Conservation (phyloP, 2,329 filamentous ascomycete genomes). For the Monosporascus sp. region DNA sequence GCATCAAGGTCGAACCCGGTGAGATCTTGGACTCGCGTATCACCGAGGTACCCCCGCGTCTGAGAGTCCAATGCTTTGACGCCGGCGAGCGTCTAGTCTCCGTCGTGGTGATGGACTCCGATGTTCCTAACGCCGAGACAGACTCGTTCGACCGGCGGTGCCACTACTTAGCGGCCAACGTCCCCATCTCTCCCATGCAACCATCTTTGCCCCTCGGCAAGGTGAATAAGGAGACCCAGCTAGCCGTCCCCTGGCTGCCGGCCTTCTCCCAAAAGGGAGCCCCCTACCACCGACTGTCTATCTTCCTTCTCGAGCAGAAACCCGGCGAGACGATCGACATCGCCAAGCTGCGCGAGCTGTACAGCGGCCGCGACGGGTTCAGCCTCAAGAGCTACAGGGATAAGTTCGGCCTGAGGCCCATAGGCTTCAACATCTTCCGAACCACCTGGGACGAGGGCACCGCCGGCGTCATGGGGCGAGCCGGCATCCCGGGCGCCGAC, state of each 20-base stretch:
- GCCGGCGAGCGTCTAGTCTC: constrained; percentile 75
- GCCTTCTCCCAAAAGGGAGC: constrained; percentile 85
- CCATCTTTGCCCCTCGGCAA: constrained; percentile 60
- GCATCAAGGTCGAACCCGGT: constrained; percentile 65
- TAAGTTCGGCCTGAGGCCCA: constrained; percentile 62
- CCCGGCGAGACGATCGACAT: constrained; percentile 54
- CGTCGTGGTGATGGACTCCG: constrained; percentile 80
- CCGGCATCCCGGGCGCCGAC: constrained; percentile 68
- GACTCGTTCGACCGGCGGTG: constrained; percentile 77
- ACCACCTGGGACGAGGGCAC: constrained; percentile 85
- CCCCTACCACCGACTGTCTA: constrained; percentile 81
- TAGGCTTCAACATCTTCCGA: constrained; percentile 85
- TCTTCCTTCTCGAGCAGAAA: constrained; percentile 79
- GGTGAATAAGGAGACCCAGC: constrained; percentile 55
- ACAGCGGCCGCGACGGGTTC: constrained; percentile 59
- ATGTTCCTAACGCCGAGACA: constrained; percentile 73
- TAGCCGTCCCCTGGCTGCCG: constrained; percentile 76
- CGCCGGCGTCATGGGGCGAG: constrained; percentile 77
- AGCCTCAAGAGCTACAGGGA: constrained; percentile 68
- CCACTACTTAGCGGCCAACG: constrained; percentile 75
- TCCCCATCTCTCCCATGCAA: constrained; percentile 46
- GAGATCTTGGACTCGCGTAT: constrained; percentile 69
- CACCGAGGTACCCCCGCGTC: constrained; percentile 66
- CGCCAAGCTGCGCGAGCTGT: constrained; percentile 47
- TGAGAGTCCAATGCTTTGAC: constrained; percentile 83